Conservation (phyloP, 345 rosid species). For the Gynandropsis gynandra region DNA sequence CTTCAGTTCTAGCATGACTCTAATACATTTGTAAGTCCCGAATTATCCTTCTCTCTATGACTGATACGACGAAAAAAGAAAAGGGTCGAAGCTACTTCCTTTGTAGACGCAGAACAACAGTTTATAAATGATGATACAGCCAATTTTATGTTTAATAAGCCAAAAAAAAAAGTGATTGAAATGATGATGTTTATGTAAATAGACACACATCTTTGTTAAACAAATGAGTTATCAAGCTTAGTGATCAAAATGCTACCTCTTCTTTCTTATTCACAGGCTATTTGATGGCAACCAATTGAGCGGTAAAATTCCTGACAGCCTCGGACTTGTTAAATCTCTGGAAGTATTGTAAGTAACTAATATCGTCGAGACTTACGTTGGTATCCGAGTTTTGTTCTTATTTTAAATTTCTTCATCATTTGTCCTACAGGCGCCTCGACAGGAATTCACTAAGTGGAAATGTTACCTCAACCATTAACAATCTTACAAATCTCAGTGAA, state of each 20-base stretch:
- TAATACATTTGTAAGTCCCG: constrained; percentile 71
- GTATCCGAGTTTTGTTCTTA: neutral
- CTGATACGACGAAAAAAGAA: no score
- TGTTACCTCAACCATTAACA: constrained; percentile 51
- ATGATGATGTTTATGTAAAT: neutral
- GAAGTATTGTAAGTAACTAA: constrained; percentile 62
- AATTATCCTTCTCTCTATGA: no score
- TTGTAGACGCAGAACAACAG: no score
- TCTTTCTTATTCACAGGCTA: constrained; percentile 37
- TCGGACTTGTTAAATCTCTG: constrained; percentile 51
- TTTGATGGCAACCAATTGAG: constrained; percentile 59
- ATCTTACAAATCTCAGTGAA: constrained; percentile 43
- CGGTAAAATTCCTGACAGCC: constrained; percentile 51
- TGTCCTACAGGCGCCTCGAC: constrained; percentile 70
- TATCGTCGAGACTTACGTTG: neutral
- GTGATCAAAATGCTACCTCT: neutral
- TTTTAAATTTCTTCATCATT: constrained; percentile 11
- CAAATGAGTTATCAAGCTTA: no score
- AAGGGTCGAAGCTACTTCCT: no score
- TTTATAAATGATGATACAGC: no score
- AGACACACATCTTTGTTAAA: no score
- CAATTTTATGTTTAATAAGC: no score
- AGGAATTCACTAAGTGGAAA: constrained; percentile 42
- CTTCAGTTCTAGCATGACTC: constrained; percentile 55
- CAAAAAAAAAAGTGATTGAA: no score